A percentile compares a stretch with the other conserved stretches of the same genome.
These are phyloP conservation scores for Coemansia sp. DNA, from an alignment of 192 early-diverging fungal species.

Conservation along the genomic window DNA sequence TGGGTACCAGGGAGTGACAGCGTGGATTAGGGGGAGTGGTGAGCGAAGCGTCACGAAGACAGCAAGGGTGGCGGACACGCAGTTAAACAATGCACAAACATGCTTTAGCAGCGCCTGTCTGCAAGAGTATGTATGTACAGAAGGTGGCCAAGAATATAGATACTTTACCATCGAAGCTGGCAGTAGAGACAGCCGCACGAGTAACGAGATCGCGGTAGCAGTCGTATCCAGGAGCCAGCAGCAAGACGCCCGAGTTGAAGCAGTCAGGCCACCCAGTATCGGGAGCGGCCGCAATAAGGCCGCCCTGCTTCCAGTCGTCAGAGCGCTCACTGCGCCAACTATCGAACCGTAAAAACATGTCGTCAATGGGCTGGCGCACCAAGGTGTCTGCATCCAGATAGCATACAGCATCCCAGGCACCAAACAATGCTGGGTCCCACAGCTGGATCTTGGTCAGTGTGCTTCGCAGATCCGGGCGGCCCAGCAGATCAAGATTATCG, in stretches of 20 bases:
- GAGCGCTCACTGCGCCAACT: slow-evolving; percentile 29
- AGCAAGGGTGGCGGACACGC: background rate
- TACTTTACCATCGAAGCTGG: slow-evolving; percentile 81
- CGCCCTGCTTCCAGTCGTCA: slow-evolving; percentile 47
- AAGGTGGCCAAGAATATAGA: slow-evolving; percentile 4
- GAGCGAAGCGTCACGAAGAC: background rate
- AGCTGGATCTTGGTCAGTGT: slow-evolving; percentile 93
- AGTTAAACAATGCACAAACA: background rate
- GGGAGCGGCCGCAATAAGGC: slow-evolving; percentile 80
- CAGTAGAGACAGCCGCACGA: slow-evolving; percentile 51
- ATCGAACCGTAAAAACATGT: slow-evolving; percentile 68
- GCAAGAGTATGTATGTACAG: background rate
- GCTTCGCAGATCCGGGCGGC: slow-evolving; percentile 87
- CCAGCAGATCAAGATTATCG: slow-evolving; percentile 65
- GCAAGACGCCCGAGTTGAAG: slow-evolving; percentile 96
- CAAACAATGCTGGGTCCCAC: slow-evolving; percentile 75
- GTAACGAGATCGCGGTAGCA: slow-evolving; percentile 62
- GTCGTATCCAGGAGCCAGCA: slow-evolving; percentile 60
- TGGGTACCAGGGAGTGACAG: background rate
- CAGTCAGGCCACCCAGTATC: slow-evolving; percentile 98
- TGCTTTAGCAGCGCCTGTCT: background rate
- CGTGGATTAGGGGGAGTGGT: slow-evolving; percentile 20
- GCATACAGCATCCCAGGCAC: slow-evolving; percentile 63
- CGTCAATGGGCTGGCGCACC: slow-evolving; percentile 80
- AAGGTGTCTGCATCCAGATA: slow-evolving; percentile 94